Evolutionary conservation across 768 basidiomycete species (phyloP), one percentile per base, ranked within the genome.

Genomic region (Mycena chlorophos): DNA sequence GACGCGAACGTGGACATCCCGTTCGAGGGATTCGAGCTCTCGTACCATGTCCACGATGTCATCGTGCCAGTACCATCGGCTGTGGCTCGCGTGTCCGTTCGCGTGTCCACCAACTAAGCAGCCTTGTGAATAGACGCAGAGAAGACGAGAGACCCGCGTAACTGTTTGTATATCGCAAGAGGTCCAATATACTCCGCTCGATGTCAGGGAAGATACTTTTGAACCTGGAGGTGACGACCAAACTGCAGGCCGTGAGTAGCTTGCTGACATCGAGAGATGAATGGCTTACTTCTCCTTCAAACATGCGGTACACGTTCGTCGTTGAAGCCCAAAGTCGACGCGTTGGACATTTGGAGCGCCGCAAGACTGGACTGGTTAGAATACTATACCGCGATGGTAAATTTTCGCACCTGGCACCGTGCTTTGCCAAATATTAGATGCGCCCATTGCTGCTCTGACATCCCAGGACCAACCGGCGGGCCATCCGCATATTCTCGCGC

Each of bases 131-230:
- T 14, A 54, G 3, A 34, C 8, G 25, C 5, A 29, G 25, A 6
- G 26, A 37, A 37, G 31, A 8, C 29, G 38, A 29, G 30, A 19
- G 23, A 20, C 31, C 47, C n/a, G 58, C 30, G 48, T 50, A 58
- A 75, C 74, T 52, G 28, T 71, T 63, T 1, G 72, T 75, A 52
- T 69, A 61, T 3, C 66, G 69, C 20, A 72, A 54, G 19, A 73
- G 57, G 5, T 69, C 62, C 10, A 73, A 52, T 19, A 74, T 56
- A 4, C 52, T 51, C 8, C 29, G 27, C 16, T 73, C 66, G n/a
- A 65, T 56, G 19, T 63, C 56, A 1, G 73, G 71, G 53, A 66
- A 75, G 8, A 34, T 25, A 0, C n/a, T 53, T 6, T 45, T 43
- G 56, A 70, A 71, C 13, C 60, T 66, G n/a, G 54, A 60, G n/a